Evolutionary conservation across 495 filamentous ascomycete genomes (phyloP), one percentile per base, ranked within the genome.

Genomic region (Annulohypoxylon stygium): DNA sequence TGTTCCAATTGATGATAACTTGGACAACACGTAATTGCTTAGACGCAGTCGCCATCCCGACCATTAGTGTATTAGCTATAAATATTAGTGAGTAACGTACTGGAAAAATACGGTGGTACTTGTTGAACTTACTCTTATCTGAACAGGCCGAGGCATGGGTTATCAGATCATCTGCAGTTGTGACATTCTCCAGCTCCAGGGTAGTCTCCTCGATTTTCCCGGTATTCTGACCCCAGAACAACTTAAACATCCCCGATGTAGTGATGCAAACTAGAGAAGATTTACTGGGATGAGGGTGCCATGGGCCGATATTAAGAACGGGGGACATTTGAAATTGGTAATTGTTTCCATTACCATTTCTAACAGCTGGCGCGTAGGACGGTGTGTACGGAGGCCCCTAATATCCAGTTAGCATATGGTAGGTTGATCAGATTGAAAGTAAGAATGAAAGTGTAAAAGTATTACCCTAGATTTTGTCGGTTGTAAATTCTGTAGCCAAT

Each of bases 61-160:
- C 82, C 20, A 93, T 75, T 30, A 93, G 76, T 18, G 78, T 86
- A 63, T 86, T 87, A 75, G 81, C 83, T 87, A 43, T 16, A 61
- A n/a, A 20, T 18, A 37, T 80, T 59, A 73, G 70, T 25, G 73
- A 48, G 30, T 20, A 5, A 8, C 12, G 7, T 14, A 9, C 9
- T 47, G 16, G 33, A 18, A 0, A 23, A 33, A 37, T 33, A 58
- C 8, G 23, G 23, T n/a, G 18, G 59, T 53, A 11, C 14, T 55
- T 10, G 36, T 47, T 37, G 48, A 14, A 61, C 79, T 69, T 82
- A 92, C 89, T 86, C 80, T 86, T 91, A 48, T 95, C 93, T 10
- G 90, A 88, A 66, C 90, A 90, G 64, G 96, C 83, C 12, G 94
- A 87, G 2, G 93, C 93, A 81, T 97, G 94, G 3, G 93, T 94